Evolutionary conservation across 495 filamentous ascomycete species (phyloP).

Genomic region (Talaromyces stipitatus): DNA sequence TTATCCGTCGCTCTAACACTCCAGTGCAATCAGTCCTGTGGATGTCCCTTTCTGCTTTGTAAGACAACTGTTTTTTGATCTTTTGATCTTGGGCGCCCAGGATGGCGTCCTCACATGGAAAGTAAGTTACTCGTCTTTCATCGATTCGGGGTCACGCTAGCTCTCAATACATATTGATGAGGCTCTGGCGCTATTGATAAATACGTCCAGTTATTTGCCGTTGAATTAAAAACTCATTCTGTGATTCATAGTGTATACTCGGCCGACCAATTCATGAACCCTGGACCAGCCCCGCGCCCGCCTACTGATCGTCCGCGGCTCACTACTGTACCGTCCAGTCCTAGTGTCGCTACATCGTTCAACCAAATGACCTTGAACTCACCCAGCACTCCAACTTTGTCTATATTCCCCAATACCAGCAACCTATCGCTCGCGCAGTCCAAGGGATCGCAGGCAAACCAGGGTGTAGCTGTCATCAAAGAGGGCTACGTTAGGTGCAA

Average conservation of each 20-base stretch:
- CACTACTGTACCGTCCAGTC: slow-evolving; percentile 55
- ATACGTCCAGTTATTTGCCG: background rate
- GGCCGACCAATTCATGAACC: slow-evolving; percentile 85
- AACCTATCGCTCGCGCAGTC: slow-evolving; percentile 56
- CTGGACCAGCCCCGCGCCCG: slow-evolving; percentile 85
- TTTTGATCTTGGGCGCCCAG: background rate
- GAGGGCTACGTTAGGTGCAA: slow-evolving; percentile 82
- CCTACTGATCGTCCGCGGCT: slow-evolving; percentile 78
- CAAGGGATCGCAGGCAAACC: slow-evolving; percentile 51
- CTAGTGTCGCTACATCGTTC: slow-evolving; percentile 71
- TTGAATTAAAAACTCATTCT: background rate
- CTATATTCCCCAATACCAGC: slow-evolving; percentile 54
- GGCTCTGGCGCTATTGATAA: background rate
- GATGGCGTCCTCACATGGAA: slow-evolving; percentile 29
- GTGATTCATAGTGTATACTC: slow-evolving; percentile 47
- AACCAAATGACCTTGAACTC: slow-evolving; percentile 65
- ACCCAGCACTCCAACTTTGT: slow-evolving; percentile 50
- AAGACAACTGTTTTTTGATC: background rate
- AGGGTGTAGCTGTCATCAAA: slow-evolving; percentile 69
- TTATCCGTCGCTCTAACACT: background rate
- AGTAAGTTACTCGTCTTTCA: slow-evolving; percentile 22
- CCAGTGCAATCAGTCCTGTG: slow-evolving; percentile 1
- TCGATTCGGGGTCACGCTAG: background rate
- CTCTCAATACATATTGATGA: background rate
- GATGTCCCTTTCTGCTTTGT: background rate